Evolutionary conservation across 805 yeast species (phyloP).

Genomic region (Saturnispora zaruensis): DNA sequence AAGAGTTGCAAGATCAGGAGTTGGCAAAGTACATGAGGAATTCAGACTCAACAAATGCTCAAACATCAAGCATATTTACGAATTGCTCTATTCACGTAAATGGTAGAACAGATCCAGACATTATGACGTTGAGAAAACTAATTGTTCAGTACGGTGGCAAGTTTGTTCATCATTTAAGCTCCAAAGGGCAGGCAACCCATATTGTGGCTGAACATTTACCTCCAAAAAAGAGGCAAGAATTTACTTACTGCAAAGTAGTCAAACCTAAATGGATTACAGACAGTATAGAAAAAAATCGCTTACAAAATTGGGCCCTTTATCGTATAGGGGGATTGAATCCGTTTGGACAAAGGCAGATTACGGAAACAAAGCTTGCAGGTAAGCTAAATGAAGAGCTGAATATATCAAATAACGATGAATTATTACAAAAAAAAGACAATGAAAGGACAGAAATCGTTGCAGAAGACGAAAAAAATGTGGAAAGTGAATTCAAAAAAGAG

Average conservation of each 20-base stretch:
- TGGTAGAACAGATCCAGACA: conserved; percentile 82
- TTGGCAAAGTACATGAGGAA: conserved; percentile 41
- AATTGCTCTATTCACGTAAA: conserved; percentile 71
- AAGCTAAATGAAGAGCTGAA: background rate
- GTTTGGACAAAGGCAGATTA: conserved; percentile 44
- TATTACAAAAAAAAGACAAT: background rate
- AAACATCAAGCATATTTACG: conserved; percentile 40
- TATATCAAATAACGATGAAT: conserved; percentile 1
- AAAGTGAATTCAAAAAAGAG: conserved; percentile 5
- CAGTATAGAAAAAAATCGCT: conserved; percentile 38
- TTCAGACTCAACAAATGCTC: conserved; percentile 21
- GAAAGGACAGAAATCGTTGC: conserved; percentile 4
- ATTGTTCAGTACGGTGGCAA: conserved; percentile 75
- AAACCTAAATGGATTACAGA: conserved; percentile 76
- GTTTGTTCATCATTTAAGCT: conserved; percentile 57
- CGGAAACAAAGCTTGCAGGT: conserved; percentile 15
- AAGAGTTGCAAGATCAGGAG: conserved; percentile 47
- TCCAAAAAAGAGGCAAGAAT: conserved; percentile 62
- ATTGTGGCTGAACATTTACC: conserved; percentile 74
- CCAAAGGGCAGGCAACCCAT: conserved; percentile 74
- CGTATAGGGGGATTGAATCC: conserved; percentile 33
- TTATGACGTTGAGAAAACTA: conserved; percentile 58
- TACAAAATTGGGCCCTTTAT: conserved; percentile 67
- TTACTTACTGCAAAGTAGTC: conserved; percentile 63
- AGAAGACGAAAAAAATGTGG: conserved; percentile 8